These are phyloP conservation scores for Alternaria hordeiaustralica DNA, from an alignment of 2,329 filamentous ascomycete species.

Conservation along the genomic window DNA sequence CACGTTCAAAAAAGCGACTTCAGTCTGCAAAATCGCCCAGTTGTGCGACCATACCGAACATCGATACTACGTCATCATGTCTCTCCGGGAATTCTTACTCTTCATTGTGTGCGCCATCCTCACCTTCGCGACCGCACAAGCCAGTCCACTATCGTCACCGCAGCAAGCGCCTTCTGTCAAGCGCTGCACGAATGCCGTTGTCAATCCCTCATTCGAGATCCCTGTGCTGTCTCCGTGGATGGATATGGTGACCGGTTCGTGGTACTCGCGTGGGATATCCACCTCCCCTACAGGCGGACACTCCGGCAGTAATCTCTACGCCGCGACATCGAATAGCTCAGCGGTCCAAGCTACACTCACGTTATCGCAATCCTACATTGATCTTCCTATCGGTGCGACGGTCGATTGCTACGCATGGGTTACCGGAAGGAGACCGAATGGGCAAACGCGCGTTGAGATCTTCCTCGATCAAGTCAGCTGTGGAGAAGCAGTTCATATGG, in stretches of 20 bases:
- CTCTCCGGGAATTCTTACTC: not conserved
- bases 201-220: constrained; percentile 29
- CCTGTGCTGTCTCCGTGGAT: constrained; percentile 17
- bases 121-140: not conserved
- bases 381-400: not conserved
- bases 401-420: constrained; percentile 25
- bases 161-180: not conserved
- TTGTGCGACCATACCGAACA: not conserved
- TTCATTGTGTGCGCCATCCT: not conserved
- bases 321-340: constrained; percentile 18
- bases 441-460: constrained; percentile 20
- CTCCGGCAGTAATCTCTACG: constrained; percentile 13
- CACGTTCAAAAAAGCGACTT: not conserved
- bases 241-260: constrained; percentile 24
- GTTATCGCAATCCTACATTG: constrained; percentile 20
- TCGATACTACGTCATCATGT: not conserved
- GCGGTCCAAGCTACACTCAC: constrained; percentile 13
- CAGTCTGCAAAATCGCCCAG: not conserved
- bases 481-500: constrained; percentile 6
- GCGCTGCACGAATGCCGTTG: constrained; percentile 19
- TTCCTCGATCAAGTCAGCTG: constrained; percentile 24
- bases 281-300: constrained; percentile 6
- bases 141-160: not conserved
- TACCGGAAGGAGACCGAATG: not conserved
- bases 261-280: constrained; percentile 11